phyloP scores from a whole-genome alignment of 163 green algal genomes.

The Trebouxiophyceae sp. region DNA sequence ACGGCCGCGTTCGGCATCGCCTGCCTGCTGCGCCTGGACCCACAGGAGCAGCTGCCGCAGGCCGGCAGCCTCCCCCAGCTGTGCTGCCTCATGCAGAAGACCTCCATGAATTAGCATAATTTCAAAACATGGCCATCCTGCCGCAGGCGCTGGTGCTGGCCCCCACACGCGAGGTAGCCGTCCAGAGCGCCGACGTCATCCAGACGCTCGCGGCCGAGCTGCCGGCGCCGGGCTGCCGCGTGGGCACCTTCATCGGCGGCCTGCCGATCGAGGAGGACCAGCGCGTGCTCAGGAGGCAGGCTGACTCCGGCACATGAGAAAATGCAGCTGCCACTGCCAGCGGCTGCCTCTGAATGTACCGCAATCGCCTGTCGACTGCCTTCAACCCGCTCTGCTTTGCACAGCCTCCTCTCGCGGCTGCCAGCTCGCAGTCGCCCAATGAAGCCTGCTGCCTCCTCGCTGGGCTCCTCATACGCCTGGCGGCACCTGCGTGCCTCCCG shows the following conservation, averaged over 20 bases:
- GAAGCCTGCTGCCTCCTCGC: too few species aligned
- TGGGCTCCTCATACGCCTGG: too few species aligned
- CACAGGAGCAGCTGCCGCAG: neutral
- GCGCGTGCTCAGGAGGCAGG: conserved; percentile 42
- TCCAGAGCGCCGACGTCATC: conserved; percentile 35
- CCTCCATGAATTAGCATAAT: too few species aligned
- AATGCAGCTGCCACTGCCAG: too few species aligned
- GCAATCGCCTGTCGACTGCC: too few species aligned
- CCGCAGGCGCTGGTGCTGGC: conserved; percentile 56
- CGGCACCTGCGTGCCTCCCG: too few species aligned
- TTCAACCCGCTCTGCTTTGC: too few species aligned
- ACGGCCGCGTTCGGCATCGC: conserved; percentile 60
- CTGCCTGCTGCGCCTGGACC: neutral
- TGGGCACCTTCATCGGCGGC: conserved; percentile 54
- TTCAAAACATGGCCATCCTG: too few species aligned
- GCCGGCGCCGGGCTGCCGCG: conserved; percentile 7
- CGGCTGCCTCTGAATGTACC: too few species aligned
- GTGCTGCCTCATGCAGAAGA: neutral
- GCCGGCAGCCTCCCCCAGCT: neutral
- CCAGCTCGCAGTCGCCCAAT: too few species aligned
- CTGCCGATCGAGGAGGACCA: conserved; percentile 55
- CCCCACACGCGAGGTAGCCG: conserved; percentile 43
- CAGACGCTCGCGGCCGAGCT: conserved; percentile 1
- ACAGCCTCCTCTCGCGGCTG: too few species aligned
- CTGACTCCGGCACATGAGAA: too few species aligned